phyloP scores from a whole-genome alignment of 768 basidiomycete genomes.

The Termitomyces sp. region DNA sequence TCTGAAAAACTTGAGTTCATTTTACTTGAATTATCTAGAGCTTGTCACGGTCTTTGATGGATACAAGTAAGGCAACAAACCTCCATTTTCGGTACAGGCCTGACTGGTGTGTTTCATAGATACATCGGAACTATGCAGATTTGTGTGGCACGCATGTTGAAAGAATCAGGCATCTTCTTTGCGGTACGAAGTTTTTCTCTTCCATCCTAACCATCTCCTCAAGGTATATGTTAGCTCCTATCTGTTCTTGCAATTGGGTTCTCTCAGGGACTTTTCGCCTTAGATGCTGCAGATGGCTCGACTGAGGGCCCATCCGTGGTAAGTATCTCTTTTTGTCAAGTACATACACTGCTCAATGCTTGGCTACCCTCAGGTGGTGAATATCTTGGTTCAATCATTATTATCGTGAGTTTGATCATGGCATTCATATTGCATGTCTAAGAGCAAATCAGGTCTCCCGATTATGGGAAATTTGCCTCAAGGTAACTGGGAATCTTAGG shows the following conservation, averaged over 20 bases:
- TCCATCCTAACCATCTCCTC: background rate
- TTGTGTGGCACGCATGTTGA: conserved; percentile 88
- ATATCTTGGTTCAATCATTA: conserved; percentile 75
- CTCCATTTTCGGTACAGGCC: background rate
- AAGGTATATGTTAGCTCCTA: conserved; percentile 52
- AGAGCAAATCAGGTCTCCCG: conserved; percentile 47
- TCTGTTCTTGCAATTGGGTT: conserved; percentile 85
- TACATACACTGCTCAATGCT: background rate
- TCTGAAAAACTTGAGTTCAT: background rate
- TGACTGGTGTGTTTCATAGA: conserved; percentile 28
- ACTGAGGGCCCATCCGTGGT: conserved; percentile 51
- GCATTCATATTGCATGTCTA: background rate
- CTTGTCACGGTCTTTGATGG: conserved; percentile 80
- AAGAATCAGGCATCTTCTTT: conserved; percentile 91
- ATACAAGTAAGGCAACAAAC: conserved; percentile 54
- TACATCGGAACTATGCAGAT: conserved; percentile 94
- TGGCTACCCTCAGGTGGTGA: conserved; percentile 46
- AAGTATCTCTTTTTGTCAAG: conserved; percentile 13
- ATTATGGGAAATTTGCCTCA: conserved; percentile 54
- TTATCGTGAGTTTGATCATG: conserved; percentile 53
- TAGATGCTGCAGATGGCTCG: conserved; percentile 87
- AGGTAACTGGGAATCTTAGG: conserved; percentile 33
- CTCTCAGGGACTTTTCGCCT: conserved; percentile 80
- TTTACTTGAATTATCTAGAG: conserved; percentile 38
- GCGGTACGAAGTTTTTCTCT: conserved; percentile 42